Conservation (phyloP, 192 early-diverging fungal genomes). For the Chytriomyces confervae region DNA sequence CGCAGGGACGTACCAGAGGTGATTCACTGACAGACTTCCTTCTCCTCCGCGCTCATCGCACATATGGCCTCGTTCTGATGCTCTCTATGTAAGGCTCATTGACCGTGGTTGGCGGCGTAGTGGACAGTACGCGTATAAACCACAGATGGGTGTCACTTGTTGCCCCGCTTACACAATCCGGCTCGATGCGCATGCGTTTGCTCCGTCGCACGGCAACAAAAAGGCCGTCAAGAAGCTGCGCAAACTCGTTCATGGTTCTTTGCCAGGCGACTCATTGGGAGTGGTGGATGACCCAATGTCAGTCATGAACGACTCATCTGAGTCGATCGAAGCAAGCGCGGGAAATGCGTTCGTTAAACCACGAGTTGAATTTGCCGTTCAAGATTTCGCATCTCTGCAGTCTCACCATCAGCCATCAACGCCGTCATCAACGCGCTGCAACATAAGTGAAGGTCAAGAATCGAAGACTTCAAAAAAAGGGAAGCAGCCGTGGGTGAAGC, state of each 20-base stretch:
- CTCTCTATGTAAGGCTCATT: conserved; percentile 65
- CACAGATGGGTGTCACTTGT: conserved; percentile 67
- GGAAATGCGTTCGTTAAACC: too few species aligned
- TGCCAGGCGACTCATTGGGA: too few species aligned
- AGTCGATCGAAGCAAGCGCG: too few species aligned
- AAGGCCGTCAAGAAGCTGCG: conserved; percentile 71
- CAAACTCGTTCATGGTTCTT: conserved; percentile 14
- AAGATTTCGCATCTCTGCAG: too few species aligned
- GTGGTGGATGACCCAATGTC: too few species aligned
- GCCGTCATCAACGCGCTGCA: too few species aligned
- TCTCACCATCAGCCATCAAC: too few species aligned
- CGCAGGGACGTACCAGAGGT: conserved; percentile 37
- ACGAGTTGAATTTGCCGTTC: too few species aligned
- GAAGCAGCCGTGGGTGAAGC: conserved; percentile 37
- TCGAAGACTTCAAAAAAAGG: conserved; percentile 12
- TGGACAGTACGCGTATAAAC: conserved; percentile 78
- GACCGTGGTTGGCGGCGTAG: conserved; percentile 79
- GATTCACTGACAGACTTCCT: not conserved
- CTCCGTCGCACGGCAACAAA: conserved; percentile 57
- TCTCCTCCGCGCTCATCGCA: not conserved
- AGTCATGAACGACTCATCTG: too few species aligned
- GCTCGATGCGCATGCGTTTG: conserved; percentile 62
- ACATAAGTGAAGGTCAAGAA: too few species aligned
- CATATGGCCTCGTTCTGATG: conserved; percentile 27
- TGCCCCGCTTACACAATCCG: conserved; percentile 80